Evolutionary conservation across 139 green algal genomes (phyloP).

Genomic region (Axilococcus clingmanii): DNA sequence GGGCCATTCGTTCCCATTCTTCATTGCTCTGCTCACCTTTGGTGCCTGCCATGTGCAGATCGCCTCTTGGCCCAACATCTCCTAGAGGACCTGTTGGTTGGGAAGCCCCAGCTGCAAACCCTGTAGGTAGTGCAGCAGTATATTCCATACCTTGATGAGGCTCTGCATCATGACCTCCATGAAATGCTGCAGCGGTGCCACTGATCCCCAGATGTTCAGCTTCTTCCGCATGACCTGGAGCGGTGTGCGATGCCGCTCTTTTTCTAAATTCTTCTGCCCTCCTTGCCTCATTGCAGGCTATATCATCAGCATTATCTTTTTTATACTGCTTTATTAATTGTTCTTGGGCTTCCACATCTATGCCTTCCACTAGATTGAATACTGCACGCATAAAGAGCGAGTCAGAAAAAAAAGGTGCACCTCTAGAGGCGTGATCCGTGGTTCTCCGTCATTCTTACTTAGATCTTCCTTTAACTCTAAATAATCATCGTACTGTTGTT

Average conservation of each 20-base stretch:
- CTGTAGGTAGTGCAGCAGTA: slow-evolving; percentile 5
- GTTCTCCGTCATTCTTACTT: slow-evolving; percentile 39
- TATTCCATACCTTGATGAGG: slow-evolving; percentile 32
- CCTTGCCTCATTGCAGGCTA: slow-evolving; percentile 24
- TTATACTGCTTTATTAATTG: slow-evolving; percentile 23
- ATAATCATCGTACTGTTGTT: slow-evolving; percentile 56
- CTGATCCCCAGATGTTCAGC: slow-evolving; percentile 10
- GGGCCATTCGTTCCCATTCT: slow-evolving; percentile 23
- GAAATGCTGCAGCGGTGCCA: slow-evolving; percentile 25
- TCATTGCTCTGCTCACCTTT: slow-evolving; percentile 2
- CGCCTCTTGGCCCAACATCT: neutral
- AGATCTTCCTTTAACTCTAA: slow-evolving; percentile 65
- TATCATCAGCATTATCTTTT: slow-evolving; percentile 21
- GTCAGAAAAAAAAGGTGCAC: neutral
- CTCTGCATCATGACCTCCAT: slow-evolving; percentile 13
- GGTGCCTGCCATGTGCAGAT: neutral
- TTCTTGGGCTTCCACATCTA: slow-evolving; percentile 20
- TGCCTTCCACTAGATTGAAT: slow-evolving; percentile 33
- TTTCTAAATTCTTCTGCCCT: slow-evolving; percentile 16
- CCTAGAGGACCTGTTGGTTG: neutral
- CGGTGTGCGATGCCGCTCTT: neutral
- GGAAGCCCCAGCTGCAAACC: slow-evolving; percentile 1
- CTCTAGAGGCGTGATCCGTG: too few relatives aligned
- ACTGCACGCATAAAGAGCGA: slow-evolving; percentile 7
- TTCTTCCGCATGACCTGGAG: neutral